phyloP scores from a whole-genome alignment of 306 rosid genomes.

The Lathyrus aphaca region DNA sequence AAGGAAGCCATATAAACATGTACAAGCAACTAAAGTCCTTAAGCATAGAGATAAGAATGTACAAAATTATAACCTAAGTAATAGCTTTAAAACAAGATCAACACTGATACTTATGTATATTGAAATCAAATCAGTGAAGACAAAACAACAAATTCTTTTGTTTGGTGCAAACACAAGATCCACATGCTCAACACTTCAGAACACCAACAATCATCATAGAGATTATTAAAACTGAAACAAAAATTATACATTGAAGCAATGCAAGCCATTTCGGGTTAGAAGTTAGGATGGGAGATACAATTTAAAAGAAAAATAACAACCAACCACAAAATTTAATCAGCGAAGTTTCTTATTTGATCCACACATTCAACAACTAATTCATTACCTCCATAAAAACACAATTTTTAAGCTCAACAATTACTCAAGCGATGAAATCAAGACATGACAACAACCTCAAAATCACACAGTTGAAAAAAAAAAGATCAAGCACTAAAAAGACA shows the following conservation, averaged over 20 bases:
- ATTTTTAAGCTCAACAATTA: constrained; percentile 1
- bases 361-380: constrained; percentile 21
- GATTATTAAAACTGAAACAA: constrained; percentile 25
- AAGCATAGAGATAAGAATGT: constrained; percentile 26
- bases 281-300: neutral
- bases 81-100: constrained; percentile 36
- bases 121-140: neutral
- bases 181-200: constrained; percentile 1
- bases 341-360: constrained; percentile 23
- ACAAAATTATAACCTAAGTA: constrained; percentile 2
- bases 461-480: neutral
- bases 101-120: neutral
- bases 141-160: neutral
- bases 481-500: constrained; percentile 22
- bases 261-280: constrained; percentile 11
- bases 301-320: constrained; percentile 2
- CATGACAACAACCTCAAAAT: constrained; percentile 27
- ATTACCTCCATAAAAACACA: constrained; percentile 24
- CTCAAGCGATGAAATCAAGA: constrained; percentile 33
- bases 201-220: constrained; percentile 9
- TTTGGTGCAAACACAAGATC: constrained; percentile 23
- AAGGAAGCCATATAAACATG: constrained; percentile 18
- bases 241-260: constrained; percentile 17
- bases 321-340: constrained; percentile 1
- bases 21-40: constrained; percentile 22